Evolutionary conservation across 2,329 filamentous ascomycete genomes (phyloP).

Genomic region (Aspergillus latus): DNA sequence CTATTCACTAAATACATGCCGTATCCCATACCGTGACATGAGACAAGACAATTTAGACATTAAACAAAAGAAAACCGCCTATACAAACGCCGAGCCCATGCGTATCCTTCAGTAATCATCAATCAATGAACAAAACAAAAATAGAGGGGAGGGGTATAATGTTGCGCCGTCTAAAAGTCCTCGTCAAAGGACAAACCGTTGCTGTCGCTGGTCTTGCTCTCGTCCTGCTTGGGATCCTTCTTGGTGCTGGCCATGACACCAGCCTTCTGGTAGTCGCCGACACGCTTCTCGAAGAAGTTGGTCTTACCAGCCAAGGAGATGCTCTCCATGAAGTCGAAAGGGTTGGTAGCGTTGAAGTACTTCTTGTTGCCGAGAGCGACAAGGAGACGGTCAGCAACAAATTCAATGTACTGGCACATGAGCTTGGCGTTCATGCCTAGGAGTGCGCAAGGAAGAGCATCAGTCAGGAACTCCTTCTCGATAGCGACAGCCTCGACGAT

Average conservation of each 20-base stretch:
- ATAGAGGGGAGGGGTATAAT: slow-evolving; percentile 24
- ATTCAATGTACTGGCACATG: slow-evolving; percentile 99
- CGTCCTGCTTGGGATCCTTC: slow-evolving; percentile 58
- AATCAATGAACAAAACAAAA: slow-evolving; percentile 28
- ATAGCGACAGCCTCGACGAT: slow-evolving; percentile 92
- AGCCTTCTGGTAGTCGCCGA: slow-evolving; percentile 98
- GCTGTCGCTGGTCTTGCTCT: slow-evolving; percentile 41
- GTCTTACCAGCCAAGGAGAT: slow-evolving; percentile 99
- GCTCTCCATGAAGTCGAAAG: slow-evolving; percentile 99
- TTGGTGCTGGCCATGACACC: slow-evolving; percentile 95
- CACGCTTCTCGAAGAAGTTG: slow-evolving; percentile 99
- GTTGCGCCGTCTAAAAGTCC: slow-evolving; percentile 72
- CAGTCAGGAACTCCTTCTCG: slow-evolving; percentile 96
- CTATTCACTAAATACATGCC: slow-evolving; percentile 23
- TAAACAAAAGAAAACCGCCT: slow-evolving; percentile 20
- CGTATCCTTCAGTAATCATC: slow-evolving; percentile 31
- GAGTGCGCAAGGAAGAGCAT: slow-evolving; percentile 86
- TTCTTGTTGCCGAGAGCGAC: slow-evolving; percentile 92
- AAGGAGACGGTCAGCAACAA: slow-evolving; percentile 93
- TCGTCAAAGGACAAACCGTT: slow-evolving; percentile 93
- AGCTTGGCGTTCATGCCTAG: slow-evolving; percentile 96
- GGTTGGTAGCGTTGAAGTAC: slow-evolving; percentile 88
- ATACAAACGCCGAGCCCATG: slow-evolving; percentile 37
- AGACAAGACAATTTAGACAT: slow-evolving; percentile 15
- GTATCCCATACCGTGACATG: slow-evolving; percentile 15